A percentile compares a stretch with the other conserved stretches of the same genome.
phyloP scores from a whole-genome alignment of 371 early-diverging fungal species.

The Mucor irregularis region DNA sequence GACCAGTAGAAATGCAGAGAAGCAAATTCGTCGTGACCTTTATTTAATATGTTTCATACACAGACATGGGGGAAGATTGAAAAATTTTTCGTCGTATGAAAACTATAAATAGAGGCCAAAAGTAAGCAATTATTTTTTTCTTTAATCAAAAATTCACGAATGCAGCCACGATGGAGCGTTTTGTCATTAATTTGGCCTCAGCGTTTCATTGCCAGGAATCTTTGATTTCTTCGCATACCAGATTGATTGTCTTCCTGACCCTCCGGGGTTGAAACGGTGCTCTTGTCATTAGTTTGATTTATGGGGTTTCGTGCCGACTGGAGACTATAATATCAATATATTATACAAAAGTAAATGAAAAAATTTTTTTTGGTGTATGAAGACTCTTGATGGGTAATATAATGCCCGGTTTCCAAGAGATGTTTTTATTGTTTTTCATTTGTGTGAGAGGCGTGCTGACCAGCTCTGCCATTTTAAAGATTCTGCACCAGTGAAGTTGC shows the following conservation, averaged over 20 bases:
- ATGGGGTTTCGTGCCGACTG: constrained; percentile 27
- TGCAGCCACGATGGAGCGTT: constrained; percentile 34
- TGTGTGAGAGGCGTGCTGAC: too few species aligned
- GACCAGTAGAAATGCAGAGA: too few species aligned
- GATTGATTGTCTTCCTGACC: constrained; percentile 23
- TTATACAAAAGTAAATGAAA: constrained; percentile 9
- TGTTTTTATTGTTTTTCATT: too few species aligned
- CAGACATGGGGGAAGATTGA: not conserved
- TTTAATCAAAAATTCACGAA: constrained; percentile 27
- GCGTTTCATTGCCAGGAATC: constrained; percentile 34
- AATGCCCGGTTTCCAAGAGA: too few species aligned
- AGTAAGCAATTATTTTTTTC: not conserved
- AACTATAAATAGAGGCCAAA: constrained; percentile 14
- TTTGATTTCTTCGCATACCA: constrained; percentile 29
- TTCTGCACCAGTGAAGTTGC: too few species aligned
- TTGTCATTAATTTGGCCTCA: constrained; percentile 22
- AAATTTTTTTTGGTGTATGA: too few species aligned
- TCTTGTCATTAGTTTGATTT: constrained; percentile 25
- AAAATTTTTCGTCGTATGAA: constrained; percentile 9
- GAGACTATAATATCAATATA: constrained; percentile 14
- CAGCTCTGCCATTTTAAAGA: too few species aligned
- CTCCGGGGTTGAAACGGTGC: constrained; percentile 19
- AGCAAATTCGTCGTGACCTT: too few species aligned
- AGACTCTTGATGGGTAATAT: not conserved
- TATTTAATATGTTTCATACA: too few species aligned